Base-by-base conservation (phyloP, 306 rosid genomes). In the Herpetospermum pedunculosum region DNA sequence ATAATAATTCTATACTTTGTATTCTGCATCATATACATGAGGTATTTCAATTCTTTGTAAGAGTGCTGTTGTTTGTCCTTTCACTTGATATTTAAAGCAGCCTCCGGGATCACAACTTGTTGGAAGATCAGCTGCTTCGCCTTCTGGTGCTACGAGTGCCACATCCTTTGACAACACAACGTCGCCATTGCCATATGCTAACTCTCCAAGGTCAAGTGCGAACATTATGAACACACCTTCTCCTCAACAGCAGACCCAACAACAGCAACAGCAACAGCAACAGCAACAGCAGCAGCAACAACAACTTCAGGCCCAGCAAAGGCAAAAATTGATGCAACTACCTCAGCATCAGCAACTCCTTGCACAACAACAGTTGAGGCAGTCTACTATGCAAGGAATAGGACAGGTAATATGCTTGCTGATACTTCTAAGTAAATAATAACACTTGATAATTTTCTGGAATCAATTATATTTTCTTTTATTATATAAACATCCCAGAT, bases 121-220 rank as follows among this genome's bases (percentile, higher is more conserved):
- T 84, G 97, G 91, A 86, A 93, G 98, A 84, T 83, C 98, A 25
- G 96, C 88, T 72, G 94, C 97, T 47, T 93, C 96, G 73, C 97
- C 98, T 77, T 80, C 90, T 82, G 89, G 90, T 75, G 85, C 87
- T 74, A 75, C 90, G 11, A 87, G 81, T 75, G 74, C 90, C 47
- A 73, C 96, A 74, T 83, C 88, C 79, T 93, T 91, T 76, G 98
- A 93, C 60, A 87, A 84, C 77, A 83, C 90, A 40, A 84, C 92
- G 3, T 89, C 98, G 34, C 97, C 98, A 7, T 73, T 91, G 68
- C 94, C 93, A 30, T 93, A 89, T 84, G 98, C 98, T 62, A 93
- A 93, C 84, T 93, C 98, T 40, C 97, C 98, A 25, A 89, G 96
- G 83, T 91, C 98, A 76, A 76, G 87, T 70, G 46, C 96, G 62